These are phyloP conservation scores for Hortaea werneckii DNA, from an alignment of 2,329 filamentous ascomycete genomes.

Conservation along the genomic window DNA sequence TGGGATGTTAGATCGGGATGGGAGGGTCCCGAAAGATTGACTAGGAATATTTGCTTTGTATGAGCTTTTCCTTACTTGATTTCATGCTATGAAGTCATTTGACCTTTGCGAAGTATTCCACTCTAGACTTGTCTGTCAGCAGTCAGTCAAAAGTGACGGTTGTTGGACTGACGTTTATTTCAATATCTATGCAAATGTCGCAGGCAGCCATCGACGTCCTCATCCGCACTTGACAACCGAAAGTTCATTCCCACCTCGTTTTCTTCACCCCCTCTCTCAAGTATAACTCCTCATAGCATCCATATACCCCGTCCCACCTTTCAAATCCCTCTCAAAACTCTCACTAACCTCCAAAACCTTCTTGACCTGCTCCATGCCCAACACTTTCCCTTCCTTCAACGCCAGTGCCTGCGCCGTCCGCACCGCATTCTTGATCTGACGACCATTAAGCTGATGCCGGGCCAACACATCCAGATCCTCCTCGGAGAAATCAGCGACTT, in stretches of 20 bases:
- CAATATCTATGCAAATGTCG: too few species aligned
- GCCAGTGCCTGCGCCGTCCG: conserved; percentile 75
- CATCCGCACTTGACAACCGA: too few species aligned
- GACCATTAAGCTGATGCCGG: conserved; percentile 57
- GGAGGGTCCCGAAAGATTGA: too few species aligned
- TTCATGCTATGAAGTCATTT: too few species aligned
- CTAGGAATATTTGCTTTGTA: too few species aligned
- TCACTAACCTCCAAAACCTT: conserved; percentile 76
- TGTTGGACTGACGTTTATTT: too few species aligned
- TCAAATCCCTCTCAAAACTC: conserved; percentile 73
- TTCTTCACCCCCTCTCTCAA: conserved; percentile 2
- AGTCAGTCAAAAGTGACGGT: too few species aligned
- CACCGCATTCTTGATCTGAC: conserved; percentile 50
- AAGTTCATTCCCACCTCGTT: neutral
- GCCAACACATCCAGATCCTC: conserved; percentile 58
- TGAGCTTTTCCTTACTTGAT: too few species aligned
- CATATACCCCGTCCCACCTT: conserved; percentile 67
- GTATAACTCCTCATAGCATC: conserved; percentile 79
- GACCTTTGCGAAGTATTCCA: too few species aligned
- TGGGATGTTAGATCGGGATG: too few species aligned
- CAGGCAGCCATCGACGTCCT: too few species aligned
- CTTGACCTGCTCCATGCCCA: conserved; percentile 70
- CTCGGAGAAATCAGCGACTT: conserved; percentile 52
- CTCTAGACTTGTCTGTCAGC: too few species aligned
- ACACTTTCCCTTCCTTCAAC: conserved; percentile 58